These are phyloP conservation scores for Diaporthe nobilis DNA, from an alignment of 2,329 filamentous ascomycete genomes.

Conservation along the genomic window DNA sequence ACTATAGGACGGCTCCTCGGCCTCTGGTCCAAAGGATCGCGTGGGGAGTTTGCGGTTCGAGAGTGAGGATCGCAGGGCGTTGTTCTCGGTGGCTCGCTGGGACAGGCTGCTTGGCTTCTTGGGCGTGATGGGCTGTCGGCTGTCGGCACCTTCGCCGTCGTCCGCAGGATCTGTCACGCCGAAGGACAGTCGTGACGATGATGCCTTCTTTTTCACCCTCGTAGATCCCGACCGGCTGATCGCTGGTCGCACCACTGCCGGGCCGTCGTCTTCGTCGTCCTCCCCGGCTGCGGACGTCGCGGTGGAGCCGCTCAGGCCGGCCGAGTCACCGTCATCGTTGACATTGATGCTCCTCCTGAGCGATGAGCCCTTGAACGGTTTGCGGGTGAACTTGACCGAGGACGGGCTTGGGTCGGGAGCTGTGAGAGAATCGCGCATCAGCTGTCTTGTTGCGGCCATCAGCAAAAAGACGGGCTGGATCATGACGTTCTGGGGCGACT, in stretches of 20 bases:
- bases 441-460: constrained; percentile 48
- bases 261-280: constrained; percentile 60
- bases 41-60: constrained; percentile 66
- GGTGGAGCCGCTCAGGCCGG: constrained; percentile 39
- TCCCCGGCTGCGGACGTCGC: constrained; percentile 49
- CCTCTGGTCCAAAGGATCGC: constrained; percentile 70
- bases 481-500: constrained; percentile 45
- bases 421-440: constrained; percentile 49
- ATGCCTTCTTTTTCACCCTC: constrained; percentile 82
- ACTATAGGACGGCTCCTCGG: constrained; percentile 84
- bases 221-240: constrained; percentile 62
- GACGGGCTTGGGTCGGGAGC: constrained; percentile 51
- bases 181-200: constrained; percentile 81
- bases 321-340: constrained; percentile 53
- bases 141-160: constrained; percentile 60
- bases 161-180: constrained; percentile 71
- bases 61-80: constrained; percentile 58
- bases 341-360: constrained; percentile 70
- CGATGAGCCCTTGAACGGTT: constrained; percentile 70
- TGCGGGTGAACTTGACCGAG: constrained; percentile 63
- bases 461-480: constrained; percentile 41
- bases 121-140: constrained; percentile 65
- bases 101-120: constrained; percentile 61
- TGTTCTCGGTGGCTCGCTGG: constrained; percentile 52
- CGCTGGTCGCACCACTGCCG: constrained; percentile 64